phyloP scores from a whole-genome alignment of 116 monocot species.

The Trichopus zeylanicus region DNA sequence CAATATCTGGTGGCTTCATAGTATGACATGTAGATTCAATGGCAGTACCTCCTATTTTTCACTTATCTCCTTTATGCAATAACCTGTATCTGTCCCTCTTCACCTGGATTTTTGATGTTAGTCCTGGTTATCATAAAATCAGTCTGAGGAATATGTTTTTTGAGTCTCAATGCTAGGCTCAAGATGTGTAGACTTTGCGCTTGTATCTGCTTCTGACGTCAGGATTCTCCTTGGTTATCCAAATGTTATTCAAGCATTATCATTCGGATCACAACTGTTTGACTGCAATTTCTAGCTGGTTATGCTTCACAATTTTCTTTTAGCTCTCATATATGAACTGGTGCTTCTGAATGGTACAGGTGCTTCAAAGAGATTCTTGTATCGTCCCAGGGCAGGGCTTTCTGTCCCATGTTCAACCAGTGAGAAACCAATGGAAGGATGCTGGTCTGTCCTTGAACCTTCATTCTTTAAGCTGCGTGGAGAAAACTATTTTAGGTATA shows the following conservation, averaged over 20 bases:
- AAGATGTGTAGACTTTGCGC: not conserved
- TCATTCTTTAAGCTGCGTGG: conserved; percentile 76
- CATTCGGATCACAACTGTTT: no score
- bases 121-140: not conserved
- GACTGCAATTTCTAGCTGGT: no score
- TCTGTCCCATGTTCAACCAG: conserved; percentile 39
- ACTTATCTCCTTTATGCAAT: no score
- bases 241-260: no score
- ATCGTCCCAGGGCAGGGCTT: conserved; percentile 60
- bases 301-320: not conserved
- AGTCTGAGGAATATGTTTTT: not conserved
- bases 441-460: conserved; percentile 64
- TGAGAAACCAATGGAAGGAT: conserved; percentile 43
- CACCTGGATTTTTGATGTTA: not conserved
- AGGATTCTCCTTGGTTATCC: not conserved
- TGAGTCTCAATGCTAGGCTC: no score
- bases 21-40: no score
- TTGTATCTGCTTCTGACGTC: not conserved
- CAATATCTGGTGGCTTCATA: no score
- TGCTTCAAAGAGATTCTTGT: conserved; percentile 54
- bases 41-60: no score
- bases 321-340: not conserved
- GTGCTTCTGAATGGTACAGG: conserved; percentile 15
- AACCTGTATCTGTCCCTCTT: no score
- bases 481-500: conserved; percentile 70